phyloP scores from a whole-genome alignment of 306 rosid species.

The Canavalia ensiformis region DNA sequence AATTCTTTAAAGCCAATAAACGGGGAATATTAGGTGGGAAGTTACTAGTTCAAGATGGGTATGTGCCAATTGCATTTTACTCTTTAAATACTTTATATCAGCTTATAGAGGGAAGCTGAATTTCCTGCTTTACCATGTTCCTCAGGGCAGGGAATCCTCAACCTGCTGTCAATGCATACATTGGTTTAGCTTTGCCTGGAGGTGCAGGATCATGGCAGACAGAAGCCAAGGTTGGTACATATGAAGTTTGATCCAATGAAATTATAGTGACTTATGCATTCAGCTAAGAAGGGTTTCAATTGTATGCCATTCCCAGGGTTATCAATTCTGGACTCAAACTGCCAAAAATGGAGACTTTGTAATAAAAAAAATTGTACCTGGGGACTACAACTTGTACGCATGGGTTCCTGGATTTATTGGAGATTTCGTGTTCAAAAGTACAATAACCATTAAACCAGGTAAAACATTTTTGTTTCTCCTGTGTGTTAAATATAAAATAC shows the following conservation, averaged over 20 bases:
- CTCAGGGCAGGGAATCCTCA: not conserved
- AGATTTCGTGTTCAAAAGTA: constrained; percentile 61
- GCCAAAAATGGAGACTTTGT: constrained; percentile 60
- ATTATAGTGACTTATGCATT: not conserved
- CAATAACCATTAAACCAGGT: constrained; percentile 65
- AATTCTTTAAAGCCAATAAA: constrained; percentile 56
- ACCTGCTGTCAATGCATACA: constrained; percentile 57
- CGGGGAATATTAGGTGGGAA: constrained; percentile 68
- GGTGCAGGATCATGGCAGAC: constrained; percentile 79
- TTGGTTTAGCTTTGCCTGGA: constrained; percentile 83
- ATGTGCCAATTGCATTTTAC: not conserved
- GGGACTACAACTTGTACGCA: constrained; percentile 73
- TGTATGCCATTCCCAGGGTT: constrained; percentile 61
- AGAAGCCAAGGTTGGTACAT: constrained; percentile 72
- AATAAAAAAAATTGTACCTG: constrained; percentile 66
- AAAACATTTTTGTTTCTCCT: not conserved
- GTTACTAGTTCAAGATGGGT: constrained; percentile 66
- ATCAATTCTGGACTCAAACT: constrained; percentile 84
- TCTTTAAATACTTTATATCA: not conserved
- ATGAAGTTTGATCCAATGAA: not conserved
- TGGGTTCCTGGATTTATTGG: constrained; percentile 88
- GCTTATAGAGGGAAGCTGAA: not conserved
- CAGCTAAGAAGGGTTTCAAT: not conserved
- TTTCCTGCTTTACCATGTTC: constrained; percentile 42
- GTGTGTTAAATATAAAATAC: not conserved